A percentile compares a stretch with the other conserved stretches of the same genome.
phyloP scores from a whole-genome alignment of 345 rosid genomes.

The Corchorus capsularis region DNA sequence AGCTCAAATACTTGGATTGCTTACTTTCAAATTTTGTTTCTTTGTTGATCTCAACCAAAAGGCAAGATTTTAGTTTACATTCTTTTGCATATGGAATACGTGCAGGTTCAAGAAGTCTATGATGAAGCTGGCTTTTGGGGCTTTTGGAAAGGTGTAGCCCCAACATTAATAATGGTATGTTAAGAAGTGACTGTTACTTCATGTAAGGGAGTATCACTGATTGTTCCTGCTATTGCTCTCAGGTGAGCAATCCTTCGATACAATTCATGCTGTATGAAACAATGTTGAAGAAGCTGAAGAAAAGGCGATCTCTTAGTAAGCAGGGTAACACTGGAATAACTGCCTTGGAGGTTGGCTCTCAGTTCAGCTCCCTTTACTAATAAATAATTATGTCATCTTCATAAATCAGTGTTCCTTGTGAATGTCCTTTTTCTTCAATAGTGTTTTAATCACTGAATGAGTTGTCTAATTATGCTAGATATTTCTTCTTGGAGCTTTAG shows the following conservation, averaged over 20 bases:
- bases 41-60: conserved; percentile 7
- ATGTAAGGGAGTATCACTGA: conserved; percentile 31
- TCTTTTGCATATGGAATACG: conserved; percentile 24
- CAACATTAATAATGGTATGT: conserved; percentile 92
- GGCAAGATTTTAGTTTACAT: conserved; percentile 4
- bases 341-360: conserved; percentile 73
- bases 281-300: conserved; percentile 82
- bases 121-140: conserved; percentile 86
- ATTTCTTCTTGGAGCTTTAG: conserved; percentile 94
- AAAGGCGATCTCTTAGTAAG: conserved; percentile 45
- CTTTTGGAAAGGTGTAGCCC: conserved; percentile 96
- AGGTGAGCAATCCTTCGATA: conserved; percentile 98
- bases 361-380: conserved; percentile 18
- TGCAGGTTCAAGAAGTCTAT: conserved; percentile 82
- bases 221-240: conserved; percentile 29
- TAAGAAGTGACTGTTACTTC: conserved; percentile 32
- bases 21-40: background rate
- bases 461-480: conserved; percentile 47
- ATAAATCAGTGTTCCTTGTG: background rate
- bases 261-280: conserved; percentile 98
- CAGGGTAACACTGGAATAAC: conserved; percentile 58
- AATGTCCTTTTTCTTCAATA: conserved; percentile 3
- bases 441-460: conserved; percentile 10
- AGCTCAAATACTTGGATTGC: background rate
- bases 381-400: conserved; percentile 9